Conservation (phyloP, 345 rosid species). For the Aquilaria yunnanensis region DNA sequence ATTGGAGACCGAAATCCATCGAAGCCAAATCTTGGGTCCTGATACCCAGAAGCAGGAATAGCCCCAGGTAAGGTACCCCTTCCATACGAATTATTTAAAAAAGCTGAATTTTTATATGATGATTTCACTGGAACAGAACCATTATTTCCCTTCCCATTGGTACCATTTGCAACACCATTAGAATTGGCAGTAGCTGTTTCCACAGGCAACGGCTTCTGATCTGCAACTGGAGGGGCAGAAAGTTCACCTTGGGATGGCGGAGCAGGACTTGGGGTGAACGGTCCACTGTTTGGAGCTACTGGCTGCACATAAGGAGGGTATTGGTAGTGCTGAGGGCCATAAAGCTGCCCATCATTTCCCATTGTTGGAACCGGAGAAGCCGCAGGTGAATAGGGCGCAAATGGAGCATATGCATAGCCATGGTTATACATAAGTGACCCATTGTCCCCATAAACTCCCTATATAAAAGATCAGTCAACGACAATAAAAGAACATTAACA, state of each 20-base stretch:
- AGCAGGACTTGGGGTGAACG: conserved; percentile 44
- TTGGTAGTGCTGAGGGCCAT: conserved; percentile 89
- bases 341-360: conserved; percentile 76
- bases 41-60: conserved; percentile 45
- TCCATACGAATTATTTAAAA: conserved; percentile 52
- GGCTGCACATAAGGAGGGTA: conserved; percentile 80
- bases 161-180: conserved; percentile 30
- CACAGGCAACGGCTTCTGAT: conserved; percentile 49
- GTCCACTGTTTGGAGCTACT: conserved; percentile 38
- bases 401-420: conserved; percentile 62
- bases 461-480: background rate
- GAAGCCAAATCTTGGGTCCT: conserved; percentile 53
- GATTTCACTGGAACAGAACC: conserved; percentile 51
- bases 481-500: too few species aligned
- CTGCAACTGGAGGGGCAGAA: conserved; percentile 43
- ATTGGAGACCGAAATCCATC: conserved; percentile 45
- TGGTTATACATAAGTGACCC: conserved; percentile 70
- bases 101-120: conserved; percentile 35
- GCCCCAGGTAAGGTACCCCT: conserved; percentile 44
- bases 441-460: conserved; percentile 81
- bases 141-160: conserved; percentile 46
- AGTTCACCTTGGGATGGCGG: conserved; percentile 48
- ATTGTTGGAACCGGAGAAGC: conserved; percentile 67
- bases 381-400: conserved; percentile 84
- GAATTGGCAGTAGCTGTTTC: conserved; percentile 52